Conservation (phyloP, 176 grass and related monocot genomes). For the Lolium multiflorum region DNA sequence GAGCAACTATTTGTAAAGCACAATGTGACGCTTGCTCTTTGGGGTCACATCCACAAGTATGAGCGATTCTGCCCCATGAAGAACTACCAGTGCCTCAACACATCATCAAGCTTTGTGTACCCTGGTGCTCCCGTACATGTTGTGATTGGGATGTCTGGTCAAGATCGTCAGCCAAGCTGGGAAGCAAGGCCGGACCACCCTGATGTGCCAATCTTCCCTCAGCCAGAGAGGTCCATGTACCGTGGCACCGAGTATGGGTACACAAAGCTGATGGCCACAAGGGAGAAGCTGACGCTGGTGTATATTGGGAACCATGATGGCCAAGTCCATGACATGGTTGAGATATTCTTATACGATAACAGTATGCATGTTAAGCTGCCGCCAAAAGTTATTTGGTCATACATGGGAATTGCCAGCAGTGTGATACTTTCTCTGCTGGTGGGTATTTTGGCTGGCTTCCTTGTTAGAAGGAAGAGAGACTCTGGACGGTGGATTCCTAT, state of each 20-base stretch:
- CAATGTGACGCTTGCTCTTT: constrained; percentile 93
- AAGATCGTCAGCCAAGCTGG: constrained; percentile 78
- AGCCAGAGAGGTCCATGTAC: constrained; percentile 78
- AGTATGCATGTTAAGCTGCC: background rate
- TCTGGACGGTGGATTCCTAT: constrained; percentile 20
- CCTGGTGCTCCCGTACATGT: constrained; percentile 76
- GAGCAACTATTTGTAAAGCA: constrained; percentile 77
- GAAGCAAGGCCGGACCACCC: constrained; percentile 69
- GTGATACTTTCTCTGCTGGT: constrained; percentile 2
- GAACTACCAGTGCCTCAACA: constrained; percentile 66
- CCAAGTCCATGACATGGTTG: constrained; percentile 80
- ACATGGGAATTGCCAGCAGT: background rate
- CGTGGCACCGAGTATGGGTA: constrained; percentile 83
- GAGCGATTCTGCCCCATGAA: constrained; percentile 91
- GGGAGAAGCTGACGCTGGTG: constrained; percentile 69
- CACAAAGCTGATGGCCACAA: constrained; percentile 72
- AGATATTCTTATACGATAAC: constrained; percentile 53
- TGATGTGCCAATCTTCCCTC: constrained; percentile 74
- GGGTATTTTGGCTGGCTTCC: constrained; percentile 1
- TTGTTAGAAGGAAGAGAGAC: background rate
- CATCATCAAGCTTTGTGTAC: constrained; percentile 68
- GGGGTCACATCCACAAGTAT: constrained; percentile 93
- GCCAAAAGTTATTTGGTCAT: background rate
- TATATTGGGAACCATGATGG: constrained; percentile 98
- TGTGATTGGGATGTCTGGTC: constrained; percentile 93